Evolutionary conservation across 2,329 filamentous ascomycete species (phyloP).

Genomic region (Emergomyces orientalis): DNA sequence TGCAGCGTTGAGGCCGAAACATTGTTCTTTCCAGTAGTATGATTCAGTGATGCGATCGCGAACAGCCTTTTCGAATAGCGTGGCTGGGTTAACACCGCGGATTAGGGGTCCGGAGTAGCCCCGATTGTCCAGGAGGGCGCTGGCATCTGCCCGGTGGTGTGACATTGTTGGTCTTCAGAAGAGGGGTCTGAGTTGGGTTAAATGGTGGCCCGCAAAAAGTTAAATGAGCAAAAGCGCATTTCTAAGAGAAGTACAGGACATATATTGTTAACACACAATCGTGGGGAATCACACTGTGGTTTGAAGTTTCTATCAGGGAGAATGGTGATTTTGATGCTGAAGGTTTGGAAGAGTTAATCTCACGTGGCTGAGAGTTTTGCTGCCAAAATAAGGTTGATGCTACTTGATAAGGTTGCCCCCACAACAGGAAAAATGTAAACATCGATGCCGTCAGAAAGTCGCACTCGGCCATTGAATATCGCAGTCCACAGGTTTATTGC

Average conservation of each 20-base stretch:
- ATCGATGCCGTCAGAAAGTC: background rate
- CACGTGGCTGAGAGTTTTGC: background rate
- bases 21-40: slow-evolving; percentile 98
- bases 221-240: background rate
- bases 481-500: background rate
- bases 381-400: background rate
- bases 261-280: background rate
- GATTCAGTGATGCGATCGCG: slow-evolving; percentile 90
- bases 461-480: background rate
- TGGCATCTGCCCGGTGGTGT: slow-evolving; percentile 67
- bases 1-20: slow-evolving; percentile 81
- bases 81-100: slow-evolving; percentile 88
- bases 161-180: slow-evolving; percentile 28
- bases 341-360: background rate
- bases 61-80: slow-evolving; percentile 89
- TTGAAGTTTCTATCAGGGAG: background rate
- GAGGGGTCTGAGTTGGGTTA: background rate
- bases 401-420: slow-evolving; percentile 9
- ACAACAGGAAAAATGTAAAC: background rate
- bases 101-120: slow-evolving; percentile 68
- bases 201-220: background rate
- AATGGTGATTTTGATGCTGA: background rate
- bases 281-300: background rate
- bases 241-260: background rate
- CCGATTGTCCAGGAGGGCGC: slow-evolving; percentile 73